Evolutionary conservation across 176 grass and related monocot species (phyloP), one percentile per base, ranked within the genome.

Genomic region (maize (Zea mays)): DNA sequence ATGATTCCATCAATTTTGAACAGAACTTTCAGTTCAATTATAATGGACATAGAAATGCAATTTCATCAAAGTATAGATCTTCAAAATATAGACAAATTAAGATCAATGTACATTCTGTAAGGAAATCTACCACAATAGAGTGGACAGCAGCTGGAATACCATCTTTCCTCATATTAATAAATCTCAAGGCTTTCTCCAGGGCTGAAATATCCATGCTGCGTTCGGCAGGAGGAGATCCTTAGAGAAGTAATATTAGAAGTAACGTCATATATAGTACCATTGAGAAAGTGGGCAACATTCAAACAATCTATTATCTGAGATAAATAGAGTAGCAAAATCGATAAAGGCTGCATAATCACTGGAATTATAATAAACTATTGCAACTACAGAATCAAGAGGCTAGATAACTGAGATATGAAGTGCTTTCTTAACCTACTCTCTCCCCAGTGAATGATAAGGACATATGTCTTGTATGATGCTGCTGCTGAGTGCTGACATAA

Each of bases 221-320:
- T 94, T 94, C 89, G 89, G 91, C 85, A 97, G 89, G 91, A 93
- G 85, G 66, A 97, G 83, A 94, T 97, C 94, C 94, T 97, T 97
- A 97, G 91, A 94, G 65, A 97, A 97, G 79, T 94, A 94, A 85
- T 87, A 86, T 85, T 89, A 97, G 74, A 87, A 94, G 80, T 78
- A 90, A 84, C 12, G 89, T 84, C 85, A 88, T 92, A 88, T 85
- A 85, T 83, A 77, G 64, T 86, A 91, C 72, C 73, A 83, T 44
- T 82, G 65, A 64, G 19, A 59, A 63, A 78, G 45, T 65, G 46
- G 40, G 36, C 41, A 85, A 65, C 15, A 6, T 51, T 37, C 37
- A 38, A 74, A 82, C 38, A 80, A 57, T 34, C 33, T 52, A 45
- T 67, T 60, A 52, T 65, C 14, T 74, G 50, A 55, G 49, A 77